phyloP scores from a whole-genome alignment of 1,284 basidiomycete genomes.

The Irpex sp. region DNA sequence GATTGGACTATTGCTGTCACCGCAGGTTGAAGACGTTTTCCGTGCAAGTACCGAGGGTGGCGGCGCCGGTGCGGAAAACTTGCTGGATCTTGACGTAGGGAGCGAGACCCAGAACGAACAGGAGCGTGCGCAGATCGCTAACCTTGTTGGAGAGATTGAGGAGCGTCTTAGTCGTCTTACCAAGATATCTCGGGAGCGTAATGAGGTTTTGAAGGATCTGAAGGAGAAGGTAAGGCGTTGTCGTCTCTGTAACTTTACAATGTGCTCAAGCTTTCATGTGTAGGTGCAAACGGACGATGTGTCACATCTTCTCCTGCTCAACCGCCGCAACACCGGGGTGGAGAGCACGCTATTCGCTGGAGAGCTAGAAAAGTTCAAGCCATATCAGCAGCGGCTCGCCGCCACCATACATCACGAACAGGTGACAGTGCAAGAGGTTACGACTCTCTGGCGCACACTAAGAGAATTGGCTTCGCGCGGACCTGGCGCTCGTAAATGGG shows the following conservation, averaged over 20 bases:
- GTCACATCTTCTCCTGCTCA: conserved; percentile 89
- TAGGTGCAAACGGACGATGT: conserved; percentile 96
- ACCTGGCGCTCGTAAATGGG: conserved; percentile 73
- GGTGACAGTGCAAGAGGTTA: conserved; percentile 65
- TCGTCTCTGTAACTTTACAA: too few species aligned
- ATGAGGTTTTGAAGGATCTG: conserved; percentile 86
- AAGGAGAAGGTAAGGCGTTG: conserved; percentile 79
- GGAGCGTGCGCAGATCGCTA: conserved; percentile 64
- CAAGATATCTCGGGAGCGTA: conserved; percentile 83
- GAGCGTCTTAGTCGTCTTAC: conserved; percentile 73
- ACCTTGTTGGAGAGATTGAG: conserved; percentile 73
- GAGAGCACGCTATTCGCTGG: conserved; percentile 88
- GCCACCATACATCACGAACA: conserved; percentile 80
- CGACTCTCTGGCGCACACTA: conserved; percentile 65
- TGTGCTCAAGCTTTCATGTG: not conserved
- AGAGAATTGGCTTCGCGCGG: conserved; percentile 71
- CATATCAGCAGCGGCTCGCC: conserved; percentile 81
- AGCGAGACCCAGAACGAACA: conserved; percentile 61
- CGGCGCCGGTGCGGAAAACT: conserved; percentile 42
- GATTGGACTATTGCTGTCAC: conserved; percentile 62
- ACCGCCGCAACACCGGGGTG: conserved; percentile 80
- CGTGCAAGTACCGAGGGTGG: conserved; percentile 49
- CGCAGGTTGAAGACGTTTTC: conserved; percentile 72
- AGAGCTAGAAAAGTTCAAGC: conserved; percentile 94
- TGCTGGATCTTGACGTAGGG: conserved; percentile 71